Conservation (phyloP, 306 rosid genomes). For the Prosopis cineraria region DNA sequence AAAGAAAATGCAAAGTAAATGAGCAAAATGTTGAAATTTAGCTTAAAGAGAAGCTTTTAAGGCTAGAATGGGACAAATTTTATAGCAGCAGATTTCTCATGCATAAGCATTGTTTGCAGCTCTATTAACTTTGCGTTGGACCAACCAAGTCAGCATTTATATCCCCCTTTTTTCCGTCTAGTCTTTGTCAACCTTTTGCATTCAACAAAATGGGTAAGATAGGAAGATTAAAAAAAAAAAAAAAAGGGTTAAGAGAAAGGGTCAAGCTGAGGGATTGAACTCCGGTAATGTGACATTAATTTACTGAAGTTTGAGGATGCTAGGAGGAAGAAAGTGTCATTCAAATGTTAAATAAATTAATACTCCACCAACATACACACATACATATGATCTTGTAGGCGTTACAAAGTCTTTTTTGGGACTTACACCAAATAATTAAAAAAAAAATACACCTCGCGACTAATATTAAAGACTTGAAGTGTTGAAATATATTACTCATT, state of each 20-base stretch:
- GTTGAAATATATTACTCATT: too few species aligned
- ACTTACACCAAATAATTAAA: too few species aligned
- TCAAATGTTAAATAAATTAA: neutral
- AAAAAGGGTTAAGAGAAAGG: too few species aligned
- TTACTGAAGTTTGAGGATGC: neutral
- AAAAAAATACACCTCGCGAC: too few species aligned
- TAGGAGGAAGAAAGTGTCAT: neutral
- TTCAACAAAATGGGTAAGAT: neutral
- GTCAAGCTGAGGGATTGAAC: neutral
- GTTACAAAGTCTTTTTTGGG: too few species aligned
- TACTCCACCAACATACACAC: too few species aligned
- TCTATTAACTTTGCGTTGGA: neutral
- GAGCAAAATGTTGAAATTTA: constrained; percentile 33
- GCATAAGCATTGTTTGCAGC: neutral
- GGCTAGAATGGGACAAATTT: neutral
- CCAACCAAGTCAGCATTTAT: neutral
- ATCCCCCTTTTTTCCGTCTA: neutral
- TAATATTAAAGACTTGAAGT: too few species aligned
- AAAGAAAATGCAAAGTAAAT: constrained; percentile 53
- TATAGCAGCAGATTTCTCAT: neutral
- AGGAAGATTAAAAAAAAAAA: too few species aligned
- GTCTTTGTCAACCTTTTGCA: neutral
- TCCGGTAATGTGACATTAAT: neutral
- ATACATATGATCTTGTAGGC: too few species aligned
- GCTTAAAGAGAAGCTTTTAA: neutral